Evolutionary conservation across 23 red algal genomes (phyloP), one percentile per base, ranked within the genome.

Genomic region (Rhodosorus marinus): DNA sequence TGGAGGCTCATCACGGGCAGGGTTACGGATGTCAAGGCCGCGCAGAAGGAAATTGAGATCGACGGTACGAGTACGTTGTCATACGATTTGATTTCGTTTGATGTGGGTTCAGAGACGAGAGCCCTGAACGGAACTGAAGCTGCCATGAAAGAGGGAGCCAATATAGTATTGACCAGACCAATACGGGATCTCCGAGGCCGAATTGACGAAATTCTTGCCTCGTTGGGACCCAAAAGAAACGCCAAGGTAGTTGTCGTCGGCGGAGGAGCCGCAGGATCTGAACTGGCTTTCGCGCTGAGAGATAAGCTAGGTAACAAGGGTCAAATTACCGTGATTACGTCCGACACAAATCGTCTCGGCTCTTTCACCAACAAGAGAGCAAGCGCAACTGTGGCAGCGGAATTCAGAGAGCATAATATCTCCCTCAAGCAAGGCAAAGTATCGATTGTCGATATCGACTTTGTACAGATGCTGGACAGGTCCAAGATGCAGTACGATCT

Each of bases 251-350:
- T 79, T 9, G 62, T 90, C 0, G 51, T 71, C 5, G 82, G 82
- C 32, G 82, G 62, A 5, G 70, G 82, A 8, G 55, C 63, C n/a
- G 82, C 82, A 2, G 82, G 82, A 9, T 38, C 80, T 6, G 82
- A 90, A 29, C 71, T 90, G 1, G 71, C 71, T 8, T 51, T 90
- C n/a, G 72, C 64, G 32, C 36, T 77, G 7, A 34, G 64, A n/a
- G 74, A 60, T 17, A 71, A 73, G 2, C 20, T 90, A n/a, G 51
- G 26, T 20, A 60, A 52, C 22, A 54, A 22, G 22, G 6, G 22
- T 26, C 22, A 22, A 2, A 26, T 50, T 2, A 50, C 47, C 22
- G 22, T 50, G 3, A 26, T 50, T 26, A 50, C 47, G 47, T n/a
- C n/a, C n/a, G n/a, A n/a, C n/a, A n/a, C n/a, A n/a, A n/a, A n/a